Evolutionary conservation across 148 eudicot genomes (phyloP).

Genomic region (Amaranthus hypochondriacus): DNA sequence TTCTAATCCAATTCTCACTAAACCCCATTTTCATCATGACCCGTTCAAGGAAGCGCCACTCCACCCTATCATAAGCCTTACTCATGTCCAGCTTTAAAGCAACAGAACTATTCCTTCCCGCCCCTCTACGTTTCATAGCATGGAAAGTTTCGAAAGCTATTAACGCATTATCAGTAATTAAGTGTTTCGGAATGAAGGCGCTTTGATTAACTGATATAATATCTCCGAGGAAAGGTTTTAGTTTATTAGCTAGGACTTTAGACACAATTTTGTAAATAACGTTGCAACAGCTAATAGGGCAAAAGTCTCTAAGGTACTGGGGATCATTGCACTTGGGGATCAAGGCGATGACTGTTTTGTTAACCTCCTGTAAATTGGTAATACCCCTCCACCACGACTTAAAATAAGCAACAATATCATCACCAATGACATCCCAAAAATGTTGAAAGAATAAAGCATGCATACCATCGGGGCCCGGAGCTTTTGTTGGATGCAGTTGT

Average conservation of each 20-base stretch:
- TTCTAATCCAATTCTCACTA: not conserved
- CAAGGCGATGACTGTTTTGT: not conserved
- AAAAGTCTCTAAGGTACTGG: not conserved
- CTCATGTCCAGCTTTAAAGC: conserved; percentile 1
- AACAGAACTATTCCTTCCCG: not conserved
- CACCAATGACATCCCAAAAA: not conserved
- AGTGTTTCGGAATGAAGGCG: not conserved
- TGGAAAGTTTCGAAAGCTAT: not conserved
- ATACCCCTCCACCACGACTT: not conserved
- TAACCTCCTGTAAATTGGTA: not conserved
- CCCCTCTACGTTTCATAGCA: not conserved
- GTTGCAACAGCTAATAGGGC: not conserved
- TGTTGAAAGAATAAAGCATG: not conserved
- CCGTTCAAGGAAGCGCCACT: not conserved
- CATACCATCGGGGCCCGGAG: conserved; percentile 6
- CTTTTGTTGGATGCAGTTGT: conserved; percentile 4
- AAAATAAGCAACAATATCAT: not conserved
- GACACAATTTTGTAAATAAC: not conserved
- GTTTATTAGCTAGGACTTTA: not conserved
- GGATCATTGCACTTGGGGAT: not conserved
- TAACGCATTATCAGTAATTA: not conserved
- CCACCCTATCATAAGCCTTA: conserved; percentile 1
- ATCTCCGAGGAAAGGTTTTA: not conserved
- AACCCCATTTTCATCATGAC: not conserved
- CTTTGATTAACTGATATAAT: not conserved